Base-by-base conservation (phyloP, 192 early-diverging fungal genomes). In the Gaertneriomyces sp. region DNA sequence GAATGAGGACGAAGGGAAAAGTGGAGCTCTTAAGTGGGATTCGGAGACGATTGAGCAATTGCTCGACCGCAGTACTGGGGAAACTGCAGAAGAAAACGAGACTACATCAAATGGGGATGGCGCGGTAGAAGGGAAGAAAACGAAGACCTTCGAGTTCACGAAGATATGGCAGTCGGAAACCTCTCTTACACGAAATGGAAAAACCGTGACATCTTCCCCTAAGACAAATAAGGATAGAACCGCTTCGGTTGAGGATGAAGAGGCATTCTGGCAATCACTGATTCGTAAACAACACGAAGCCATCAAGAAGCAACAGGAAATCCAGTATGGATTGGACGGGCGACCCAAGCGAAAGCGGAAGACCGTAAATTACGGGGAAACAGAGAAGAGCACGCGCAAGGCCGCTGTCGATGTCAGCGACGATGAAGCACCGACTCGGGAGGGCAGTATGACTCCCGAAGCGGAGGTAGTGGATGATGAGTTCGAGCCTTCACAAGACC, bases 121-220 rank as follows among this genome's bases (percentile, higher is more conserved):
- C 3, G n/a, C 51, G 19, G 64, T 33, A 44, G 56, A 17, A 52
- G 58, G 7, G 71, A 70, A 3, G 56, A 70, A 47, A 67, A 62
- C 50, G 66, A 73, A 61, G 14, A 61, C 75, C 0, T 87, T 90
- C 68, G 76, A 84, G 4, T 88, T 88, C 64, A 81, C 88, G 5
- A 81, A 81, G 58, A 71, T 90, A 16, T 90, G 88, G 88, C 69
- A 70, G 11, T 72, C 71, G 7, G 86, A 88, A 17, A 81, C 58
- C 10, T 62, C 62, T 1, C 14, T 71, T 0, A 45, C 16, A n/a
- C 45, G 20, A 14, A 61, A 72, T 51, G 62, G 25, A 33, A 33
- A 33, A 33, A 0, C 25, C 2, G 25, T 33, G 25, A 2, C 25
- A 33, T 33, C 25, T 33, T 33, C 25, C 25, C 25, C 7, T 16